Base-by-base conservation (phyloP, 164 flowering plant species). In the Vitis rupestris region DNA sequence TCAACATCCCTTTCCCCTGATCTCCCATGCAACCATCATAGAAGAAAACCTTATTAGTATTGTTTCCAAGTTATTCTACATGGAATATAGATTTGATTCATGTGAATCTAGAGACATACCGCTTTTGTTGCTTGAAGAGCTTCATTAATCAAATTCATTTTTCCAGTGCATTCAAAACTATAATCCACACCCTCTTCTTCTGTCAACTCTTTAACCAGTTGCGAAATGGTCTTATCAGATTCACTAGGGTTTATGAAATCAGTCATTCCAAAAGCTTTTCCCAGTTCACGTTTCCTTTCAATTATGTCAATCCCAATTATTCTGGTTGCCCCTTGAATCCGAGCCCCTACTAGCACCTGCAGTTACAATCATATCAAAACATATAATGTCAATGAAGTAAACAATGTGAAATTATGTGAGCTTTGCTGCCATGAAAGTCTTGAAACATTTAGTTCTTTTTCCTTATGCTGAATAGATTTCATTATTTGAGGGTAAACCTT, bases 121-220 rank as follows among this genome's bases (percentile, higher is more conserved):
- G 63, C 1, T 70, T 68, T 81, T 9, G 88, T 70, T 63, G 82
- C 67, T 57, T 76, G 72, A 1, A 85, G 29, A 60, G 85, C 86
- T 74, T 87, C 70, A 52, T 74, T 80, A 47, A 76, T 11, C 51
- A 85, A 54, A 16, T 70, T 53, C 2, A 68, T 49, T 8, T 60
- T 69, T 2, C 87, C 89, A 0, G 85, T 78, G 77, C 89, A 85
- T 70, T 87, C 88, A 16, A 84, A 77, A 72, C 78, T 63, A 63
- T 71, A 87, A 54, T 85, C 86, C n/a, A 84, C 91, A 2, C 88
- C 89, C n/a, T 67, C 10, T 51, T 87, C 88, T 7, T 59, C 80
- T 0, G 88, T 87, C 66, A 83, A 55, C 30, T 81, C 86, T 60
- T 71, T 77, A 27, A 87, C 62, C 51, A 64, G 56, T 15, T 79